Conservation (phyloP, 139 green algal species). For the Haematococcus lacustris region DNA sequence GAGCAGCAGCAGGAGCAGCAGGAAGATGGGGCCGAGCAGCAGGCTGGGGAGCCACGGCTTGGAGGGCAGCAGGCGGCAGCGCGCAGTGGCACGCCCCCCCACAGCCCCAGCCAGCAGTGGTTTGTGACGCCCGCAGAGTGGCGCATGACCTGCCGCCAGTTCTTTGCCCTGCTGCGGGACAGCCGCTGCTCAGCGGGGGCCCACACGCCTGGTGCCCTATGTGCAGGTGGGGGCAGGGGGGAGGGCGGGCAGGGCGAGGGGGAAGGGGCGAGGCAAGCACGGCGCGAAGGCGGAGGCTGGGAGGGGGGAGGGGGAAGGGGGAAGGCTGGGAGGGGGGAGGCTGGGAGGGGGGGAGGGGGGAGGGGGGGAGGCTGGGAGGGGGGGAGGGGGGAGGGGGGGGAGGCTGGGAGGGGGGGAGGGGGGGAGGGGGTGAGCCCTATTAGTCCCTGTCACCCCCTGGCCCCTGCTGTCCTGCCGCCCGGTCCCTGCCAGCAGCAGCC, state of each 20-base stretch:
- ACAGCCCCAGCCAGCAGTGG: constrained; percentile 9
- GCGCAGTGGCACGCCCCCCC: background rate
- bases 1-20: background rate
- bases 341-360: background rate
- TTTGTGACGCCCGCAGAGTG: constrained; percentile 35
- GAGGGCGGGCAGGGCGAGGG: background rate
- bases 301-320: too few species aligned
- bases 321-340: background rate
- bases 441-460: background rate
- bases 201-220: constrained; percentile 7
- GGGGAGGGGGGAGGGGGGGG: too few species aligned
- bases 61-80: background rate
- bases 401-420: background rate
- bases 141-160: constrained; percentile 17
- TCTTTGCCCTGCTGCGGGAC: constrained; percentile 19
- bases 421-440: background rate
- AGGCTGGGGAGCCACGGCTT: background rate
- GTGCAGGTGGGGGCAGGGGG: background rate
- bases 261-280: background rate
- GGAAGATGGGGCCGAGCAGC: background rate
- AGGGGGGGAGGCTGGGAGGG: too few species aligned
- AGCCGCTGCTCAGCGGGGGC: background rate
- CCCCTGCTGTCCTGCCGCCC: too few species aligned
- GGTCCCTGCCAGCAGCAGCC: too few species aligned
- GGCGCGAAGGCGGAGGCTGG: too few species aligned